Evolutionary conservation across 202 grass and related monocot species (phyloP), one percentile per base, ranked within the genome.

Genomic region (Zoysia matrella): DNA sequence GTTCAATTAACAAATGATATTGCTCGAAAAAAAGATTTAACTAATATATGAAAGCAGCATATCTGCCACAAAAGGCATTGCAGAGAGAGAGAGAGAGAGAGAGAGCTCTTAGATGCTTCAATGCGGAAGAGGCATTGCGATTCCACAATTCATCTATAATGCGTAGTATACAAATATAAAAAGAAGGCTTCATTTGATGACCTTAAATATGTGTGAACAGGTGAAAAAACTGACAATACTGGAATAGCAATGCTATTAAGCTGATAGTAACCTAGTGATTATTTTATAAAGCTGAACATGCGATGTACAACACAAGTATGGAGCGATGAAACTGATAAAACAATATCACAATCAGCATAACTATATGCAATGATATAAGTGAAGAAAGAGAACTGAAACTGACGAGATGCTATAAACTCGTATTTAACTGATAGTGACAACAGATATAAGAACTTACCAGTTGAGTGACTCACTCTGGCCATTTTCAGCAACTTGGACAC

Each of bases 401-500:
- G 66, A 36, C 30, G 30, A 2, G 16, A 58, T 16, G 60, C 63
- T 78, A 74, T 30, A 74, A 79, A 60, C 1, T 76, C 51, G 39
- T 69, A 81, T 51, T 10, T 56, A 47, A 74, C 44, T 46, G 45
- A 45, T 11, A 82, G 86, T 0, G 52, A 39, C 14, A 77, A 18
- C 30, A 79, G 65, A 65, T 40, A 71, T 46, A 10, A 86, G 15
- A 73, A 3, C 72, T 85, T 99, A 99, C 96, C 96, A 99, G 81
- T 89, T 71, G 47, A 94, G 85, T 65, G 83, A 84, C 7, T 83
- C 89, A 44, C 65, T 88, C 56, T 83, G 78, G 54, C 86, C 83
- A 58, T 80, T 86, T 80, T 98, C 93, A 78, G 88, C 87, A 65
- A 96, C 91, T 78, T 94, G 91, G 79, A 99, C 77, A 2, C 85